Evolutionary conservation across 805 yeast species (phyloP).

Genomic region (Wickerhamiella bombiphila): DNA sequence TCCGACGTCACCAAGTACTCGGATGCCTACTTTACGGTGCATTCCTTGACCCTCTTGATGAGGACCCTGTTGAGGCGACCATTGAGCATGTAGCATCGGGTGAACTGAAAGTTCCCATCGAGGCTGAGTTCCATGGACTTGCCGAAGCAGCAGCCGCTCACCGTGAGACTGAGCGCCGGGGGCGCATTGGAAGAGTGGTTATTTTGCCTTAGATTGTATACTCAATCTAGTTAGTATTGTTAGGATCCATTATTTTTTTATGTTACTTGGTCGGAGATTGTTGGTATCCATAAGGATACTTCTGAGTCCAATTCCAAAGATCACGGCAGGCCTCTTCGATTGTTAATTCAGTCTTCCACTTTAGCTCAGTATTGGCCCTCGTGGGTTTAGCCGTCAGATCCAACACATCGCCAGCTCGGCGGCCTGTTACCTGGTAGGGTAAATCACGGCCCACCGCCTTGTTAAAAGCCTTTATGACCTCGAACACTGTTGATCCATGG

Average conservation of each 20-base stretch:
- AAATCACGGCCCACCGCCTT: constrained; percentile 48
- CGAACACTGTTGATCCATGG: constrained; percentile 62
- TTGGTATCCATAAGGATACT: constrained; percentile 50
- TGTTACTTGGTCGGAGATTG: no score
- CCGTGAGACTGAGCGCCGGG: no score
- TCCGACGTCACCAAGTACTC: no score
- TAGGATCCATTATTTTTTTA: no score
- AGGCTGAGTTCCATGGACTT: background rate
- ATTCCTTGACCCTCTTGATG: no score
- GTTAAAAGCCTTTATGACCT: constrained; percentile 50
- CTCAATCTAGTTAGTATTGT: no score
- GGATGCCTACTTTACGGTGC: no score
- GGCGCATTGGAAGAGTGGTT: no score
- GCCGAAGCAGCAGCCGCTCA: background rate
- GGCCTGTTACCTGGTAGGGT: constrained; percentile 48
- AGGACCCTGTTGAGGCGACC: no score
- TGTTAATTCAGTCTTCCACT: constrained; percentile 44
- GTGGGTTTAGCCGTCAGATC: constrained; percentile 57
- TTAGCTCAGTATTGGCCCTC: constrained; percentile 50
- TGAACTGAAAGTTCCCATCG: background rate
- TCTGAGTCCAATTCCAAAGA: constrained; percentile 63
- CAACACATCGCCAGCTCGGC: constrained; percentile 66
- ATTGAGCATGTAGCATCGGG: no score
- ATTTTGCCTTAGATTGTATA: no score
- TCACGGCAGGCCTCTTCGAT: constrained; percentile 55